Evolutionary conservation across 306 rosid species (phyloP).

Genomic region (Albizia julibrissin): DNA sequence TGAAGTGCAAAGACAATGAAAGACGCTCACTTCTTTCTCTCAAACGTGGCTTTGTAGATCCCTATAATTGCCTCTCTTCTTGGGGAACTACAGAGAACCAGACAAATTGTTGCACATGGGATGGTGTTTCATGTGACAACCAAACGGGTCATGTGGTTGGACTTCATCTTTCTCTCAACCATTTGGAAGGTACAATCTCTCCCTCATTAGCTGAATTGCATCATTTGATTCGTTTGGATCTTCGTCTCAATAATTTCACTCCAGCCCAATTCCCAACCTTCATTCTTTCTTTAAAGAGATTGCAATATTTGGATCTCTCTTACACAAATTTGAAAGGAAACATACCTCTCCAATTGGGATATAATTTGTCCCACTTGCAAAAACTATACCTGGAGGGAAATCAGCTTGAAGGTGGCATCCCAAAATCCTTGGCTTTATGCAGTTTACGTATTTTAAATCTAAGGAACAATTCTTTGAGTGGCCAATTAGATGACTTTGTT

Average conservation of each 20-base stretch:
- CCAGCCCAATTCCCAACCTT: not conserved
- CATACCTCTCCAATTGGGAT: not conserved
- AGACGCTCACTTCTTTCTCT: not conserved
- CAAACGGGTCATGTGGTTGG: slow-evolving; percentile 4
- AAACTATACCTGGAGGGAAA: not conserved
- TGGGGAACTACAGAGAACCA: not conserved
- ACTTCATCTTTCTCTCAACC: not conserved
- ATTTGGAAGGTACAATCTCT: slow-evolving; percentile 8
- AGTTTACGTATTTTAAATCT: too few relatives aligned
- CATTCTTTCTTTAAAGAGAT: not conserved
- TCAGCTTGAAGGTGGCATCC: not conserved
- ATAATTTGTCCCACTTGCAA: not conserved
- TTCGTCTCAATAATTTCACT: not conserved
- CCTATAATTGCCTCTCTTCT: not conserved
- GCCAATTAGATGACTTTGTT: not conserved
- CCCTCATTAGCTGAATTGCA: not conserved
- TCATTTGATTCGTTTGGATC: not conserved
- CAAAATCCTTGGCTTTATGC: not conserved
- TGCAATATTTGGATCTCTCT: not conserved
- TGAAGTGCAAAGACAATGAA: not conserved
- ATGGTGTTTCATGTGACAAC: not conserved
- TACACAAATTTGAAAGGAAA: not conserved
- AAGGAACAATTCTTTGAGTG: slow-evolving; percentile 2
- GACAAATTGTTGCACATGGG: slow-evolving; percentile 9
- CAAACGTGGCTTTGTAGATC: not conserved